Evolutionary conservation across 345 rosid genomes (phyloP), one percentile per base, ranked within the genome.

Genomic region (Melastoma malabathricum): DNA sequence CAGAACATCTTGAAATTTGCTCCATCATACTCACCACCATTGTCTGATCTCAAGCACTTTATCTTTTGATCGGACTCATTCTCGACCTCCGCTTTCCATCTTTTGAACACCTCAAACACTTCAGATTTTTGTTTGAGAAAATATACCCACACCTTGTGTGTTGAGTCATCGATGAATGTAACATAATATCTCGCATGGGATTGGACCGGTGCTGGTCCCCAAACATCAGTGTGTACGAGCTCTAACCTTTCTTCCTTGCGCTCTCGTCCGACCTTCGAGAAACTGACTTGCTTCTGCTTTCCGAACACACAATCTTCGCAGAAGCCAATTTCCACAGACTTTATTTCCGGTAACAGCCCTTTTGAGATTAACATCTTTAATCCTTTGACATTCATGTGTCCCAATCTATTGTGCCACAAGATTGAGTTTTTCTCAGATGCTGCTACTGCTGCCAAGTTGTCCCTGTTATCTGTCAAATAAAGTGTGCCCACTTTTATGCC

Each of bases 201-300:
- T 10, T 15, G 10, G 16, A 31, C 16, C 5, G 9, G 7, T 2
- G 54, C 10, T 10, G 18, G 45, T 14, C 44, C 50, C 43, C 29
- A 18, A 4, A 51, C 45, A 16, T 44, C 13, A 18, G 10, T n/a
- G 15, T 44, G 27, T 46, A 51, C 19, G n/a, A 27, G 18, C 25
- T 59, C 44, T 50, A 59, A 44, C 39, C 9, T 59, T 17, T 14
- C 31, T 50, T 41, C 25, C 43, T 43, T 25, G 2, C 1, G 14
- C 22, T 48, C 5, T 9, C 27, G 20, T 25, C 12, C 46, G 6
- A 34, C 43, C 27, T 46, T 58, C 15, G 15, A 8, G 14, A 59
- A 59, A 51, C 13, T 51, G 8, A 51, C 44, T 0, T 17, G 27
- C 12, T 50, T 51, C 17, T 59, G 50, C 15, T 50, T 59, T 7